phyloP scores from a whole-genome alignment of 176 grass and related monocot species.

The Aegilops longissima region DNA sequence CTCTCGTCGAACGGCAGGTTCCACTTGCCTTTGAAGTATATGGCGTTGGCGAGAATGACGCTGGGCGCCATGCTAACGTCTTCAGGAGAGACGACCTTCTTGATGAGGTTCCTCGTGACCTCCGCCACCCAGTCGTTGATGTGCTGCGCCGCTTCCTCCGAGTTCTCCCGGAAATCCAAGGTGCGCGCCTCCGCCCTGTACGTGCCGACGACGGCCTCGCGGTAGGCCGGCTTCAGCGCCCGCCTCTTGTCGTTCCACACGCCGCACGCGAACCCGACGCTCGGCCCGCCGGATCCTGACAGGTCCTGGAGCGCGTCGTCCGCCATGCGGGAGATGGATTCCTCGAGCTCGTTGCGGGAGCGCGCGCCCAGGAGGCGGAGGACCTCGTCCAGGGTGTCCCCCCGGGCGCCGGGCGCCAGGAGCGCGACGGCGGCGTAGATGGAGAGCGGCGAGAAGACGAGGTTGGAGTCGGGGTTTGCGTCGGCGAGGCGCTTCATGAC shows the following conservation, averaged over 20 bases:
- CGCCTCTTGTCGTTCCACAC: background rate
- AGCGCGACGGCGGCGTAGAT: no score
- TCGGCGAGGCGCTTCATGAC: no score
- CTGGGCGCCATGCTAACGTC: background rate
- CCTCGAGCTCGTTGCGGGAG: background rate
- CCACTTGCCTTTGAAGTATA: constrained; percentile 5
- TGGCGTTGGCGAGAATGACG: background rate
- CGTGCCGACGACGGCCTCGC: background rate
- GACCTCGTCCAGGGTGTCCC: background rate
- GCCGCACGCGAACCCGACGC: constrained; percentile 1
- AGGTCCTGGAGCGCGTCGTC: background rate
- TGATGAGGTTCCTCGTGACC: background rate
- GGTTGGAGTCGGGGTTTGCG: no score
- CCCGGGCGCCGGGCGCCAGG: no score
- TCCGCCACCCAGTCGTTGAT: background rate
- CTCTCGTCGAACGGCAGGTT: background rate
- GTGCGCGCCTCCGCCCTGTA: background rate
- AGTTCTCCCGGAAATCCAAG: background rate
- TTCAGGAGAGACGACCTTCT: background rate
- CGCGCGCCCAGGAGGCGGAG: background rate
- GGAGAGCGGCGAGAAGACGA: no score
- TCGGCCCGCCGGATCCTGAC: background rate
- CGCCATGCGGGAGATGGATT: background rate
- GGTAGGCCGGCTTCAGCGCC: background rate
- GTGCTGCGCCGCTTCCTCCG: background rate